Base-by-base conservation (phyloP, 306 rosid genomes). In the Alnus glutinosa region DNA sequence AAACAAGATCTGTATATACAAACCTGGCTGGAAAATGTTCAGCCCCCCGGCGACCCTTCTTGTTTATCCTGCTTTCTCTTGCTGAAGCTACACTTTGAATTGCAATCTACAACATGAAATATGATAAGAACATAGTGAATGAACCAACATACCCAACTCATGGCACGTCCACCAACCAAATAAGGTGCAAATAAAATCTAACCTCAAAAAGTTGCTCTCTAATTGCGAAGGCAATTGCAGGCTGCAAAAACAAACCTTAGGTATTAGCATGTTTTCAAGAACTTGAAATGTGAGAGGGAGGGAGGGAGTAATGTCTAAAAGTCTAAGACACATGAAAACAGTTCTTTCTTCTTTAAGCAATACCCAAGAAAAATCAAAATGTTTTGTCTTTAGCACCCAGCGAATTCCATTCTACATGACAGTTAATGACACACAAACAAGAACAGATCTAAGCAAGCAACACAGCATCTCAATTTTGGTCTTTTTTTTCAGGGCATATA, bases 121-220 rank as follows among this genome's bases (percentile, higher is more conserved):
- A 79, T 32, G 63, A 18, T 51, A 72, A 64, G 55, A 67, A 14
- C 47, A 28, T 13, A 64, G 61, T 19, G 76, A 72, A 50, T 3
- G 57, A 73, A 54, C 67, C n/a, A 36, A 37, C n/a, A 18, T 37
- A 55, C 9, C 32, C 5, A 55, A 55, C 51, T 32, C 70, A 61
- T 73, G 58, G 62, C 73, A 7, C 28, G 48, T 12, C 12, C 48
- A 62, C 71, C 71, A 34, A 64, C 70, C 6, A 11, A 11, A 32
- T 61, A 5, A 39, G 49, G 34, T 61, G 46, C 59, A 62, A 28
- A 76, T 46, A 63, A 49, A 78, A 75, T 76, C 59, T 42, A 77
- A 92, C 97, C 97, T 94, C 97, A 46, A 87, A 92, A 57, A 94
- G 96, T 70, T 94, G 94, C 81, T 92, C 97, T 83, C 98, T 88